Evolutionary conservation across 129 eudicot species (phyloP).

Genomic region (Flaveria brownii): DNA sequence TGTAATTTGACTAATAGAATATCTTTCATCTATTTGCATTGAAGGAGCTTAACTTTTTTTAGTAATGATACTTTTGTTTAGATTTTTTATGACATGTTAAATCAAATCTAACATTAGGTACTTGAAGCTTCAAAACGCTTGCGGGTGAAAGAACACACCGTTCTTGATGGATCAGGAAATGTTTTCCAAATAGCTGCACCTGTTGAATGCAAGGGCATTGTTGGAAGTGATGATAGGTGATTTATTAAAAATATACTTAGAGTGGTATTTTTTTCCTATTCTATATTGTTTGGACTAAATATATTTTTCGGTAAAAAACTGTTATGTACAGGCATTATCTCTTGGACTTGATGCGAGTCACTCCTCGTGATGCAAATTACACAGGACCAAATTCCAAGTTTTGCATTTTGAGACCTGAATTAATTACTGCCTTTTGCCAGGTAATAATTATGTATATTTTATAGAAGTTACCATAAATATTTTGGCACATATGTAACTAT

Average conservation of each 20-base stretch:
- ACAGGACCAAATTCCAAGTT: conserved; percentile 87
- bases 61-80: neutral
- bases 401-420: conserved; percentile 92
- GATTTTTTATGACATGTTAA: conserved; percentile 10
- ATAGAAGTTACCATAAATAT: neutral
- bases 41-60: neutral
- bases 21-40: neutral
- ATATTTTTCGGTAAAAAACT: neutral
- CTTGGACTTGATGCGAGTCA: conserved; percentile 95
- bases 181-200: conserved; percentile 92
- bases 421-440: conserved; percentile 81
- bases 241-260: neutral
- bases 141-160: conserved; percentile 86
- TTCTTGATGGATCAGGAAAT: conserved; percentile 86
- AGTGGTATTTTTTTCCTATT: neutral
- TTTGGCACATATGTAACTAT: conserved; percentile 10
- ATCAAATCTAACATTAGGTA: conserved; percentile 48
- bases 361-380: conserved; percentile 99
- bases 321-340: conserved; percentile 80
- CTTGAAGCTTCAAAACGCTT: conserved; percentile 92
- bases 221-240: conserved; percentile 99
- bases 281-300: neutral
- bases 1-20: neutral
- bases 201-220: conserved; percentile 99
- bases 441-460: conserved; percentile 31